A percentile compares a stretch with the other conserved stretches of the same genome.
Evolutionary conservation across 2,329 filamentous ascomycete genomes (phyloP).

Genomic region (Colletotrichum neosansevieriae): DNA sequence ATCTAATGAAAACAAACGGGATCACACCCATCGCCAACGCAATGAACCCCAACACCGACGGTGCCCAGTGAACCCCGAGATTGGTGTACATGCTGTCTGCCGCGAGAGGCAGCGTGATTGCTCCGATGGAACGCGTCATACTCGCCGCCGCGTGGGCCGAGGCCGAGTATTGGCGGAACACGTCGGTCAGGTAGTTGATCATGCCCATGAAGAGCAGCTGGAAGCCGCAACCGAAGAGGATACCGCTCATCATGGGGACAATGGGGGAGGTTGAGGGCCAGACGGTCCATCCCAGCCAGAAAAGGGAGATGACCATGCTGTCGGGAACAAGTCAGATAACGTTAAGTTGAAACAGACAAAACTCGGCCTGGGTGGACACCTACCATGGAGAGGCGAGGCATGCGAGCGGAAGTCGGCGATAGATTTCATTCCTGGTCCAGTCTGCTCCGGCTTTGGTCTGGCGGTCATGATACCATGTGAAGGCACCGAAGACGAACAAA

Average conservation of each 20-base stretch:
- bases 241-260: slow-evolving; percentile 54
- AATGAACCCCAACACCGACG: slow-evolving; percentile 50
- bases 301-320: slow-evolving; percentile 66
- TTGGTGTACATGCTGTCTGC: slow-evolving; percentile 48
- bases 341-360: too few species aligned
- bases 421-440: slow-evolving; percentile 50
- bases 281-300: slow-evolving; percentile 72
- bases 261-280: slow-evolving; percentile 49
- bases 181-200: slow-evolving; percentile 51
- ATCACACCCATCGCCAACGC: slow-evolving; percentile 47
- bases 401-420: slow-evolving; percentile 54
- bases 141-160: slow-evolving; percentile 51
- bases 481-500: slow-evolving; percentile 43
- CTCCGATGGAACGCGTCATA: slow-evolving; percentile 50
- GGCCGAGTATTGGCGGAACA: slow-evolving; percentile 49
- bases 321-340: slow-evolving; percentile 43
- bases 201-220: slow-evolving; percentile 52
- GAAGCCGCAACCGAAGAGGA: slow-evolving; percentile 57
- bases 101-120: slow-evolving; percentile 49
- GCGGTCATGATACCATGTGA: slow-evolving; percentile 47
- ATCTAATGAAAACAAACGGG: slow-evolving; percentile 49
- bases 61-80: slow-evolving; percentile 51
- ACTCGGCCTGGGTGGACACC: slow-evolving; percentile 44
- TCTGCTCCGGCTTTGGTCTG: slow-evolving; percentile 44
- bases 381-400: slow-evolving; percentile 73